These are phyloP conservation scores for Echium plantagineum DNA, from an alignment of 257 asterid genomes.

Conservation along the genomic window DNA sequence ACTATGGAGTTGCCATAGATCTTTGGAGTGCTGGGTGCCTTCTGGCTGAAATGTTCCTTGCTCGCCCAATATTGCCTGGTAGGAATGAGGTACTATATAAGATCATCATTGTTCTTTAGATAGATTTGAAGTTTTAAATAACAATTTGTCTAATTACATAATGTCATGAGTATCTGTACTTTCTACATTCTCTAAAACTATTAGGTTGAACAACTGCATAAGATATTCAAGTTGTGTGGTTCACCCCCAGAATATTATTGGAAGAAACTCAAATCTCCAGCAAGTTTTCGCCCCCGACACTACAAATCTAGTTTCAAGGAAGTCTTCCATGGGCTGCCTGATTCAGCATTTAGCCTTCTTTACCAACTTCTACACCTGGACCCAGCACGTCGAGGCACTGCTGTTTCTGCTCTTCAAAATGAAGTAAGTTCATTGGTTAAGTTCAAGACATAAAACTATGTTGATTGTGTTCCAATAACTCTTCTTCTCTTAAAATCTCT, in stretches of 20 bases:
- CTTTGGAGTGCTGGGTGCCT: slow-evolving; percentile 83
- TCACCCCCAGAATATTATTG: slow-evolving; percentile 72
- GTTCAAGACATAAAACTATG: not conserved
- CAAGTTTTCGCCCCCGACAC: slow-evolving; percentile 56
- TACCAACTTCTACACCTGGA: slow-evolving; percentile 49
- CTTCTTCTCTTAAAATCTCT: not conserved
- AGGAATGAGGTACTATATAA: slow-evolving; percentile 63
- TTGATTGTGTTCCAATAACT: not conserved
- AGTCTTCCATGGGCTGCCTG: slow-evolving; percentile 41
- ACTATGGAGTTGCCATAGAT: slow-evolving; percentile 74
- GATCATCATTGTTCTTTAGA: not conserved
- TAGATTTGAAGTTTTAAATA: not conserved
- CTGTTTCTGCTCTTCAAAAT: slow-evolving; percentile 42
- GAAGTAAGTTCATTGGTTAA: slow-evolving; percentile 28
- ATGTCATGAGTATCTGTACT: not conserved
- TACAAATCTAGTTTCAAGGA: slow-evolving; percentile 45
- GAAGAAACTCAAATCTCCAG: slow-evolving; percentile 60
- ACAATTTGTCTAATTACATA: not conserved
- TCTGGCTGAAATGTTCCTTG: slow-evolving; percentile 59
- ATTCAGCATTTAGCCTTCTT: slow-evolving; percentile 36
- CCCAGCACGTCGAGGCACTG: slow-evolving; percentile 46
- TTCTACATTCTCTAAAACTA: not conserved
- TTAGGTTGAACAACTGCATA: slow-evolving; percentile 78
- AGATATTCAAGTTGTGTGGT: slow-evolving; percentile 73
- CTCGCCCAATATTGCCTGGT: slow-evolving; percentile 74